These are phyloP conservation scores for Ophiosphaerella herpotricha DNA, from an alignment of 2,329 filamentous ascomycete species.

Conservation along the genomic window DNA sequence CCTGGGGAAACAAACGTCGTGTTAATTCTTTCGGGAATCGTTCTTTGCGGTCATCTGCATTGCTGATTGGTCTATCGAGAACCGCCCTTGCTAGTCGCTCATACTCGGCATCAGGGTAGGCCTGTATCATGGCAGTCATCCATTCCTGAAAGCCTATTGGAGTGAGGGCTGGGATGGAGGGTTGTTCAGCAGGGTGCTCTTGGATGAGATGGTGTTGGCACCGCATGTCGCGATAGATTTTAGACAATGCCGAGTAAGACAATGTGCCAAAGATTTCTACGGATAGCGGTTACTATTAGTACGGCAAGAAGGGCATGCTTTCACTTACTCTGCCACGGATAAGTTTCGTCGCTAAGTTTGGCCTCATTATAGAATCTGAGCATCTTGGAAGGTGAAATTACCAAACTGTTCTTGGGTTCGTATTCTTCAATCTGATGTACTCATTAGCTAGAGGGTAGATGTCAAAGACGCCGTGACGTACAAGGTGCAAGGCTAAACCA, in stretches of 20 bases:
- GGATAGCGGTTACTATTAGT: conserved; percentile 8
- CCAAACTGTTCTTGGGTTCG: conserved; percentile 68
- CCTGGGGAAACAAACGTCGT: conserved; percentile 69
- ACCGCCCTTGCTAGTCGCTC: conserved; percentile 71
- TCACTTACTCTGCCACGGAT: conserved; percentile 69
- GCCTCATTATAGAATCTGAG: conserved; percentile 72
- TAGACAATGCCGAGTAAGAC: conserved; percentile 47
- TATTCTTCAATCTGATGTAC: conserved; percentile 67
- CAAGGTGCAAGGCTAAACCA: conserved; percentile 75
- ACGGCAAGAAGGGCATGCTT: not conserved
- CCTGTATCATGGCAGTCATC: conserved; percentile 73
- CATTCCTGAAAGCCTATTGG: conserved; percentile 60
- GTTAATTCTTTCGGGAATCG: conserved; percentile 80
- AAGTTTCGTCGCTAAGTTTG: conserved; percentile 65
- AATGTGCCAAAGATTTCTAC: conserved; percentile 50
- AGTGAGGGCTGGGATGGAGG: conserved; percentile 52
- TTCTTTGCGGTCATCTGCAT: conserved; percentile 67
- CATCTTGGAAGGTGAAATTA: conserved; percentile 78
- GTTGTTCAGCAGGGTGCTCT: conserved; percentile 47
- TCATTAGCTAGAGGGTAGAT: conserved; percentile 11
- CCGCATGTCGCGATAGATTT: conserved; percentile 53
- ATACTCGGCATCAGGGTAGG: conserved; percentile 76
- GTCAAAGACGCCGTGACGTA: conserved; percentile 46
- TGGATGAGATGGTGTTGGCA: conserved; percentile 57
- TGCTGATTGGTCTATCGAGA: conserved; percentile 70